Base-by-base conservation (phyloP, 2,329 filamentous ascomycete genomes). In the Zasmidium citrigriseum region DNA sequence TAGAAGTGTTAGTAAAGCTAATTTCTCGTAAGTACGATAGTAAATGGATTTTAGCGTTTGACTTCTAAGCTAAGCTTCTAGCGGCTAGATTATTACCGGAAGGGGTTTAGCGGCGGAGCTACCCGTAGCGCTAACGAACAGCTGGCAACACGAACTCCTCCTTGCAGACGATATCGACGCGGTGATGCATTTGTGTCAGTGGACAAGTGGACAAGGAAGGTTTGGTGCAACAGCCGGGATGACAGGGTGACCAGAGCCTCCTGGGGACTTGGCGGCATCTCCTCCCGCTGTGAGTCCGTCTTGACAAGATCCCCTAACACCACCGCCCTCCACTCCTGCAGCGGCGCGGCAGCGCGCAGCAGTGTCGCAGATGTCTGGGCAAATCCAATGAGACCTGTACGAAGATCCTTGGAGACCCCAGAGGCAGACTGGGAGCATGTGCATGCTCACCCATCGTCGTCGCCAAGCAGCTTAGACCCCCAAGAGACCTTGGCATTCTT, bases 321-420 rank as follows among this genome's bases (percentile, higher is more conserved):
- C 49, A 25, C 50, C 34, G 50, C 50, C 50, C 38, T 34, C n/a
- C 2, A 23, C 50, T 11, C 14, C 4, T 20, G 29, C 41, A n/a
- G 22, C 23, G 29, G 51, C 51, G 51, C 38, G 41, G 51, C 51
- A 14, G 38, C 34, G 41, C 38, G 38, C 14, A 55, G 46, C 16
- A 29, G 34, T 52, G 47, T 57, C 47, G 52, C 55, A 58, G 52
- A 55, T 48, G 45, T 52, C 59, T 58, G 55, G 55, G 55, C 55
- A 21, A 45, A 38, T 21, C 60, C 60, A 59, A 59, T 59, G 53
- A 59, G 41, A 48, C 27, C 52, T 61, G 55, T 52, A 55, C 52
- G 55, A 44, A 48, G 55, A 58, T 58, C 54, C 54, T 57, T 57
- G 54, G 51, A 52, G 18, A n/a, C 12, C 41, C 54, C 50, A 61